Percentiles rank a stretch among this genome's conserved stretches.
These are phyloP conservation scores for Spiromastix sp. DNA, from an alignment of 2,329 filamentous ascomycete species.

Conservation along the genomic window DNA sequence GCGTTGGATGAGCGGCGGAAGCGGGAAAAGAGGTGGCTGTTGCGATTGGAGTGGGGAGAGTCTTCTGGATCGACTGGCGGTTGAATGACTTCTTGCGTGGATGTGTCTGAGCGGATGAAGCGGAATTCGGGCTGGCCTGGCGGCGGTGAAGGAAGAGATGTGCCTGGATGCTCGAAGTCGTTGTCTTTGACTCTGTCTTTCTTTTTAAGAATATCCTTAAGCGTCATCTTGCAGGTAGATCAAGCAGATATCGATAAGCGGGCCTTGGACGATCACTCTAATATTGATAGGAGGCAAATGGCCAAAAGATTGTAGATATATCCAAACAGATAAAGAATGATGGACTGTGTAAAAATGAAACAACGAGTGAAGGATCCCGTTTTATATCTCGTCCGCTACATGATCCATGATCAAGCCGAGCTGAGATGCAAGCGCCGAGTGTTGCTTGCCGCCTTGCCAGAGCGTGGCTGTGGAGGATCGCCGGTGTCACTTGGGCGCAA, in stretches of 20 bases:
- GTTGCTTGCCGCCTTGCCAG: too few species aligned
- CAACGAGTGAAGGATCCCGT: too few species aligned
- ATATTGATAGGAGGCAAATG: too few species aligned
- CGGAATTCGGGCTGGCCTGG: slow-evolving; percentile 56
- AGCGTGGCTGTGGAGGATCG: too few species aligned
- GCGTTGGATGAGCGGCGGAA: slow-evolving; percentile 21
- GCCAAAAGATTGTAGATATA: too few species aligned
- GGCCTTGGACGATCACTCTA: slow-evolving; percentile 4
- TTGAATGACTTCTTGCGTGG: slow-evolving; percentile 65
- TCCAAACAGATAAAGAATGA: too few species aligned
- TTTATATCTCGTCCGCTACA: too few species aligned
- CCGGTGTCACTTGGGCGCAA: too few species aligned
- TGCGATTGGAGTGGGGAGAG: slow-evolving; percentile 13
- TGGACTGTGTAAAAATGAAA: too few species aligned
- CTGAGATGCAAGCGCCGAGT: too few species aligned
- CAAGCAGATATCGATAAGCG: slow-evolving; percentile 17
- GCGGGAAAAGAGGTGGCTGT: slow-evolving; percentile 20
- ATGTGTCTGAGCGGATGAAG: slow-evolving; percentile 76
- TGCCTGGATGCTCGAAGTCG: slow-evolving; percentile 43
- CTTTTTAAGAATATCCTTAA: slow-evolving; percentile 53
- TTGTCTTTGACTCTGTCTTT: slow-evolving; percentile 41
- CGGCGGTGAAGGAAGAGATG: slow-evolving; percentile 10
- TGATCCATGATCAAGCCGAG: too few species aligned
- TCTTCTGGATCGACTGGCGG: slow-evolving; percentile 44
- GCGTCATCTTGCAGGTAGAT: slow-evolving; percentile 37